Conservation (phyloP, 2,329 filamentous ascomycete species). For the Cyphellophora europaea region DNA sequence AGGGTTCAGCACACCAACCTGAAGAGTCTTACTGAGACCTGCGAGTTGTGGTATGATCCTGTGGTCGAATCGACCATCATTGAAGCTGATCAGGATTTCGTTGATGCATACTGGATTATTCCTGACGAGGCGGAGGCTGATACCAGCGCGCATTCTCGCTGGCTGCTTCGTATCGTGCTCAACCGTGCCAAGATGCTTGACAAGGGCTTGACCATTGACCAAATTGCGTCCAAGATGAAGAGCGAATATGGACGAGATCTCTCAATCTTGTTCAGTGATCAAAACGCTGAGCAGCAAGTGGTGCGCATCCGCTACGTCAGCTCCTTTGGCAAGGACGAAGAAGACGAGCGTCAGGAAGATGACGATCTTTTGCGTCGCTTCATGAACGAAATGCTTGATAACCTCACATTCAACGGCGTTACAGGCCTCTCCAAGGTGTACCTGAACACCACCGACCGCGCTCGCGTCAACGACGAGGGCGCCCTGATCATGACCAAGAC, state of each 20-base stretch:
- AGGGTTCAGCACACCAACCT: slow-evolving; percentile 90
- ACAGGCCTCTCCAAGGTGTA: slow-evolving; percentile 83
- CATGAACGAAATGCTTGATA: slow-evolving; percentile 83
- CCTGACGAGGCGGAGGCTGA: slow-evolving; percentile 68
- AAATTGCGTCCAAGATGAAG: slow-evolving; percentile 85
- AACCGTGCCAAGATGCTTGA: slow-evolving; percentile 92
- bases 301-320: slow-evolving; percentile 81
- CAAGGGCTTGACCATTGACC: slow-evolving; percentile 82
- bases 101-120: slow-evolving; percentile 93
- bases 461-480: slow-evolving; percentile 61
- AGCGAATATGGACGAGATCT: slow-evolving; percentile 76
- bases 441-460: slow-evolving; percentile 69
- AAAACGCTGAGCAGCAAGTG: slow-evolving; percentile 91
- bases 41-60: slow-evolving; percentile 96
- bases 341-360: slow-evolving; percentile 68
- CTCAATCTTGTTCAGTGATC: slow-evolving; percentile 92
- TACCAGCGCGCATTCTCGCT: slow-evolving; percentile 66
- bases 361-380: slow-evolving; percentile 89
- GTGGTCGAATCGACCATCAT: slow-evolving; percentile 80
- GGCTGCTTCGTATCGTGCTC: slow-evolving; percentile 87
- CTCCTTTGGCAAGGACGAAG: slow-evolving; percentile 59
- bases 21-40: slow-evolving; percentile 79
- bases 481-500: slow-evolving; percentile 64
- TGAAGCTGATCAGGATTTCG: slow-evolving; percentile 80
- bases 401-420: slow-evolving; percentile 83